Conservation (phyloP, 495 filamentous ascomycete genomes). For the Daldinia concentrica region DNA sequence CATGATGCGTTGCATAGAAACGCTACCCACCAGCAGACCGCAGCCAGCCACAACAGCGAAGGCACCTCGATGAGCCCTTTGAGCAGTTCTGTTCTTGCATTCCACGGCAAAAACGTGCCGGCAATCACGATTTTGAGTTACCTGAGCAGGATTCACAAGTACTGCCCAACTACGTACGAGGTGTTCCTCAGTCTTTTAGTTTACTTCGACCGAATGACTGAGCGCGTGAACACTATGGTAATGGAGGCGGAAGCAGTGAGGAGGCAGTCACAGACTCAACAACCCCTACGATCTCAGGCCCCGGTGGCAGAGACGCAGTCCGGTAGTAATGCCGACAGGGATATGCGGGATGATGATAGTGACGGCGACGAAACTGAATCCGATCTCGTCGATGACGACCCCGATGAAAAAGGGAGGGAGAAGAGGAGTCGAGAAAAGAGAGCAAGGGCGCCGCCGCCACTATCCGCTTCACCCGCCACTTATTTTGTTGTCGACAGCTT, state of each 20-base stretch:
- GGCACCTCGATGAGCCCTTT: slow-evolving; percentile 75
- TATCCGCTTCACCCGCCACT: slow-evolving; percentile 58
- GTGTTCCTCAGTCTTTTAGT: slow-evolving; percentile 95
- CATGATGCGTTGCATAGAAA: slow-evolving; percentile 72
- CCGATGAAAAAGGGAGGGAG: slow-evolving; percentile 40
- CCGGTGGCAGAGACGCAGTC: slow-evolving; percentile 7
- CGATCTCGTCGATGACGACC: slow-evolving; percentile 53
- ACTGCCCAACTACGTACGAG: slow-evolving; percentile 98
- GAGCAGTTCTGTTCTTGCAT: slow-evolving; percentile 93
- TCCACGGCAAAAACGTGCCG: slow-evolving; percentile 98
- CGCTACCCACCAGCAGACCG: slow-evolving; percentile 57
- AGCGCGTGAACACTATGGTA: slow-evolving; percentile 79
- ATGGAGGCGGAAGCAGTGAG: slow-evolving; percentile 54
- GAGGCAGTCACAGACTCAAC: slow-evolving; percentile 39
- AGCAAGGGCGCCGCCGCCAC: slow-evolving; percentile 45
- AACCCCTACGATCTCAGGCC: slow-evolving; percentile 30
- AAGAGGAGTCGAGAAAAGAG: slow-evolving; percentile 23
- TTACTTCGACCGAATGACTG: slow-evolving; percentile 99
- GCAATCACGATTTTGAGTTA: slow-evolving; percentile 98
- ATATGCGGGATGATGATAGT: slow-evolving; percentile 51
- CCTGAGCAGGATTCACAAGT: slow-evolving; percentile 95
- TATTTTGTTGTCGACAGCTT: slow-evolving; percentile 99
- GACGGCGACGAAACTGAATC: slow-evolving; percentile 51
- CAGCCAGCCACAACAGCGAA: slow-evolving; percentile 62
- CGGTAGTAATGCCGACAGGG: slow-evolving; percentile 38